Base-by-base conservation (phyloP, 805 yeast genomes). In the Zygosaccharomyces rouxii region DNA sequence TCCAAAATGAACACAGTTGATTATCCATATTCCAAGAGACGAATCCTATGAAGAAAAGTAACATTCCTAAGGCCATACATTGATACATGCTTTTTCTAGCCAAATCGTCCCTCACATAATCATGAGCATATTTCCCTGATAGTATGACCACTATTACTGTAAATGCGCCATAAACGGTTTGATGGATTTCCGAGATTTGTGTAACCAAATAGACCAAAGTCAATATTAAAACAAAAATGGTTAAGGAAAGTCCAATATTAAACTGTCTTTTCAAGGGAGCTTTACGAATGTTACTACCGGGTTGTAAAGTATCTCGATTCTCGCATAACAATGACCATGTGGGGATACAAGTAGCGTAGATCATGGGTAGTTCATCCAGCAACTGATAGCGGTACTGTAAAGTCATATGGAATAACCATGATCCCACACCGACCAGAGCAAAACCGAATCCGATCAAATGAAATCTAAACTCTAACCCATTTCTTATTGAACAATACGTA, bases 391-490 rank as follows among this genome's bases (percentile, higher is more conserved):
- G 88, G 68, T 92, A 94, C 55, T 80, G 75, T 58, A 94, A 74
- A 4, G 98, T 92, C 97, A 94, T 94, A 68, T 94, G 99, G 72
- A 94, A 94, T 53, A 89, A 70, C 92, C 97, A 94, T 16, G 89
- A 81, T 3, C 99, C 99, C 18, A 92, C 67, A 0, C 99, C 99
- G 4, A 94, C 99, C 5, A 86, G 71, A 47, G 84, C 80, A 65
- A 94, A 90, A 5, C 97, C 97, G 11, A 83, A 51, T 9, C 88
- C 83, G 9, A 86, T 78, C 38, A 86, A 69, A 1, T 84, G 57
- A 60, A 89, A 94, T 54, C 97, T 71, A 5, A 65, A 62, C 48
- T 90, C 97, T 47, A 85, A 75, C 26, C 72, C 70, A 55, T 89
- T 81, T 16, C 69, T 71, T 38, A 73, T 58, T 3, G 88, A 83